Evolutionary conservation across 345 rosid species (phyloP).

Genomic region (Raphanus raphanistrum): DNA sequence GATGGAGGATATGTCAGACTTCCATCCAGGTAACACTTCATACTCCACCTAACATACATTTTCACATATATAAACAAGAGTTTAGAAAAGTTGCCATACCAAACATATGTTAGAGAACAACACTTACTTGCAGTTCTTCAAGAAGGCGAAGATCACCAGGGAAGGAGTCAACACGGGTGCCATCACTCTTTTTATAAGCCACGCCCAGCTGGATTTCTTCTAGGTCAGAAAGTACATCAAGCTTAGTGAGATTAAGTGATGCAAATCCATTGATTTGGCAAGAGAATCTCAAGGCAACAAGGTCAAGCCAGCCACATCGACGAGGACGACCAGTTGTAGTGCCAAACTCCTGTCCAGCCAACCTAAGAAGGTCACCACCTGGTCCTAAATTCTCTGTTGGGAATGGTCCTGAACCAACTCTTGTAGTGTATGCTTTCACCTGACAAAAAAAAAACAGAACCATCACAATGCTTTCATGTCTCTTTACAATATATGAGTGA

Average conservation of each 20-base stretch:
- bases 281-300: conserved; percentile 81
- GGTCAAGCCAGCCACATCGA: conserved; percentile 98
- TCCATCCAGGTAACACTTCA: conserved; percentile 92
- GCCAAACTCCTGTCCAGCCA: conserved; percentile 94
- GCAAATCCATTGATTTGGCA: conserved; percentile 93
- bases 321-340: conserved; percentile 99
- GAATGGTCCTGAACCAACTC: conserved; percentile 99
- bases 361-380: conserved; percentile 88
- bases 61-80: neutral
- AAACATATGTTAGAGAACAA: neutral
- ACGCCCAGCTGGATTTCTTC: conserved; percentile 82
- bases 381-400: conserved; percentile 88
- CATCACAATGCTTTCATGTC: conserved; percentile 2
- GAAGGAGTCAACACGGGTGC: conserved; percentile 78
- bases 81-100: neutral
- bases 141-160: conserved; percentile 83
- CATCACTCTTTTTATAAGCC: conserved; percentile 64
- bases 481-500: conserved; percentile 5
- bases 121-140: conserved; percentile 73
- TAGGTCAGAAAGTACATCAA: conserved; percentile 88
- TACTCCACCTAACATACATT: conserved; percentile 69
- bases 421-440: conserved; percentile 96
- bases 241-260: conserved; percentile 90
- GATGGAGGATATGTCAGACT: conserved; percentile 69
- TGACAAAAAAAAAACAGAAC: conserved; percentile 27